A percentile compares a stretch with the other conserved stretches of the same genome.
Conservation (phyloP, 2,329 filamentous ascomycete species). For the Pseudocercospora cruenta region DNA sequence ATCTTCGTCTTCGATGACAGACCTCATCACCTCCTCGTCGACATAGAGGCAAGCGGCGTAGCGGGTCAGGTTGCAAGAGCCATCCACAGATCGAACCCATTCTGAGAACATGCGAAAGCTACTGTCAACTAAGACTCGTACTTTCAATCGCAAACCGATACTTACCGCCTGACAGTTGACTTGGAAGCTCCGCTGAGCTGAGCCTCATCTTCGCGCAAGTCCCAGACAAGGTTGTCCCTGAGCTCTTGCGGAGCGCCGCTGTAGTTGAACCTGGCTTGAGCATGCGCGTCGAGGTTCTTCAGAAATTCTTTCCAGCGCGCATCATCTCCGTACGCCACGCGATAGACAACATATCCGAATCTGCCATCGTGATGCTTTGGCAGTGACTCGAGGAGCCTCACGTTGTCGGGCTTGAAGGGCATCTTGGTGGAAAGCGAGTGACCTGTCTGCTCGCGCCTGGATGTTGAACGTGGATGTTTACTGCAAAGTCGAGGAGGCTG, state of each 20-base stretch:
- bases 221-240: neutral
- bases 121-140: no score
- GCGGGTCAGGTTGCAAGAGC: neutral
- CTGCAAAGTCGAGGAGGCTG: no score
- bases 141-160: no score
- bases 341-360: conserved; percentile 11
- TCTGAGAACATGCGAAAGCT: conserved; percentile 5
- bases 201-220: conserved; percentile 1
- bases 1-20: conserved; percentile 6
- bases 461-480: no score
- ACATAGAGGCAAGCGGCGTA: conserved; percentile 10
- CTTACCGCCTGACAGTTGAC: neutral
- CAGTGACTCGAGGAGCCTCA: neutral
- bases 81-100: conserved; percentile 1
- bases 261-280: neutral
- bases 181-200: conserved; percentile 4
- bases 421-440: no score
- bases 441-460: no score
- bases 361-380: conserved; percentile 4
- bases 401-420: no score
- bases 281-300: neutral
- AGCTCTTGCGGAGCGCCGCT: neutral
- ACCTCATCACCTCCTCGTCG: conserved; percentile 11
- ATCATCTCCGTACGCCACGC: conserved; percentile 5
- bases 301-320: neutral